Evolutionary conservation across 2,329 filamentous ascomycete species (phyloP).

Genomic region (Epicoccum sorghinum): DNA sequence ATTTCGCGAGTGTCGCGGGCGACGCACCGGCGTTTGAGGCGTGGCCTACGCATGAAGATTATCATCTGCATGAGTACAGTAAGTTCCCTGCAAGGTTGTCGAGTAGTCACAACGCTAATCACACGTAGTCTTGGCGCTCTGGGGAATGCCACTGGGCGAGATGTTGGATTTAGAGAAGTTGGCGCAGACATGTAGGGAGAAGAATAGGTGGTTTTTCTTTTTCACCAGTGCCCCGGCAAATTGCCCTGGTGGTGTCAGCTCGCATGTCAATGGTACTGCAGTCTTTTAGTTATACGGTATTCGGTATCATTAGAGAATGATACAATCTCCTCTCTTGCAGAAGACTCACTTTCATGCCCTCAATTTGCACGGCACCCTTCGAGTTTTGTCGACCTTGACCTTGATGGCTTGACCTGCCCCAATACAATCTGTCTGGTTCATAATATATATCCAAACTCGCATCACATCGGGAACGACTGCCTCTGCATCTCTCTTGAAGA

Average conservation of each 20-base stretch:
- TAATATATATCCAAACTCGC: background rate
- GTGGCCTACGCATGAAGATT: conserved; percentile 59
- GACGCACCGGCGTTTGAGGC: conserved; percentile 70
- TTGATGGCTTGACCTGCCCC: too few species aligned
- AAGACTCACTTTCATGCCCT: too few species aligned
- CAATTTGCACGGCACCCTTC: too few species aligned
- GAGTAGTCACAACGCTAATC: background rate
- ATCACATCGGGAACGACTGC: background rate
- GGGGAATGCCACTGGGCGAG: conserved; percentile 51
- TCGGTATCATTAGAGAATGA: too few species aligned
- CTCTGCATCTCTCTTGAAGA: background rate
- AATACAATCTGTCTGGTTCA: background rate
- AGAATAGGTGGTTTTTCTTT: conserved; percentile 65
- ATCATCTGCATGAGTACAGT: conserved; percentile 19
- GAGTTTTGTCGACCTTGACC: too few species aligned
- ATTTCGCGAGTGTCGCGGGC: conserved; percentile 69
- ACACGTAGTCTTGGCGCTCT: conserved; percentile 42
- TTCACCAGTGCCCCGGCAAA: conserved; percentile 66
- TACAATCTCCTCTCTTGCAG: too few species aligned
- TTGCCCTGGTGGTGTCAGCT: conserved; percentile 57
- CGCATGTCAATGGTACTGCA: conserved; percentile 53
- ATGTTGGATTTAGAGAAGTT: conserved; percentile 58
- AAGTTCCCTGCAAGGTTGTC: background rate
- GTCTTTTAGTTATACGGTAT: conserved; percentile 33
- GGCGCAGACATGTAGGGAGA: conserved; percentile 60